Base-by-base conservation (phyloP, 176 grass and related monocot species). In the Aegilops speltoides region DNA sequence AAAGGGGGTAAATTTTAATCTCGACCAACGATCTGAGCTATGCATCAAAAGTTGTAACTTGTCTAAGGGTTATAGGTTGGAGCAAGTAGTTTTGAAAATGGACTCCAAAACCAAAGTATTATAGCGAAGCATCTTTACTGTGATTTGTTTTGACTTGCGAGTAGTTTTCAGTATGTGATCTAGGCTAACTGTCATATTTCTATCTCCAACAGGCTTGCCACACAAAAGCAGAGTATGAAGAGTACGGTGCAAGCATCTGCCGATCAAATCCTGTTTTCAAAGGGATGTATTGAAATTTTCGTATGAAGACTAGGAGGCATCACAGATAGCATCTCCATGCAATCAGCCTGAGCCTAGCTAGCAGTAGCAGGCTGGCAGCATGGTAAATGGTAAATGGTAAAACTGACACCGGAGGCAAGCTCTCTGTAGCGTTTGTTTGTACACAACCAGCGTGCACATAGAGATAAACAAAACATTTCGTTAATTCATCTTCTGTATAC, bases 221-320 rank as follows among this genome's bases (percentile, higher is more conserved):
- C 88, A 99, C 97, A 68, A 99, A 99, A 88, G 97, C 97, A 83
- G 97, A 99, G 69, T 99, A 99, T 16, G 94, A 99, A 36, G 97
- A 99, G 57, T 99, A 99, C 7, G 97, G 97, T 2, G 97, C 97
- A 22, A 93, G 94, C 85, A 99, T 99, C 79, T 99, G 97, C 72
- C 79, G 94, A 70, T 85, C 94, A 60, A 99, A 99, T 74, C 97
- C 97, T 60, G 92, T 96, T 61, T 99, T 99, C 88, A 99, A 99
- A 86, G 97, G 97, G 45, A 98, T 98, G 94, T 96, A 98, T 24
- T 98, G 78, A 95, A 92, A 13, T 8, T 26, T 32, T 16, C 8
- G 7, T 0, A 59, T 50, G 9, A 72, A 54, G 77, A 6, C 61
- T 77, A 73, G 45, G 45, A 48, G 78, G 20, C 25, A 11, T 62